Conservation (phyloP, 2,329 filamentous ascomycete genomes). For the Apiospora rasikravindrae region DNA sequence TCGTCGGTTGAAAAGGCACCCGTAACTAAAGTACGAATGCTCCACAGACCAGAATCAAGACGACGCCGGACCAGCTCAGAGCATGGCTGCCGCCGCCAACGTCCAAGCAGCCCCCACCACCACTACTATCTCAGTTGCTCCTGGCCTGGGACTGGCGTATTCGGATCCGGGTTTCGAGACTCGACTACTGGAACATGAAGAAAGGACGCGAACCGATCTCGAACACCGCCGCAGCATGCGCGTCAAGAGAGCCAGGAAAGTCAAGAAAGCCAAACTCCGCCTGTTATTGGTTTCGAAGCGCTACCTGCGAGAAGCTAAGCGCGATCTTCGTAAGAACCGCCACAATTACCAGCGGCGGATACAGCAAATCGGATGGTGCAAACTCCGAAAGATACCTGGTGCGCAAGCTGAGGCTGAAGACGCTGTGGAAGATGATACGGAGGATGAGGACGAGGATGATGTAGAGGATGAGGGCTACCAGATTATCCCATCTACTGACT, state of each 20-base stretch:
- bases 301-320: not conserved
- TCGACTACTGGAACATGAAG: not conserved
- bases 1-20: not conserved
- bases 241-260: not conserved
- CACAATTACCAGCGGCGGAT: not conserved
- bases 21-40: not conserved
- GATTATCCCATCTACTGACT: not conserved
- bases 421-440: not conserved
- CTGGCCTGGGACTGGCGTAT: not conserved
- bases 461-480: not conserved
- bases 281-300: not conserved
- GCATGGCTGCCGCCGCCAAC: not conserved
- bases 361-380: not conserved
- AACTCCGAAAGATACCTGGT: not conserved
- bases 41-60: not conserved
- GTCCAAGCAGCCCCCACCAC: not conserved
- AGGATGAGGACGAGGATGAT: not conserved
- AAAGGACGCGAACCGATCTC: not conserved
- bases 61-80: not conserved
- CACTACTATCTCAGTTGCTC: not conserved
- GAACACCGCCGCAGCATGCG: not conserved
- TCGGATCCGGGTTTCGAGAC: not conserved
- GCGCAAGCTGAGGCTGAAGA: not conserved
- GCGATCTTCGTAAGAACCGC: not conserved
- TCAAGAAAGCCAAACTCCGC: not conserved